phyloP scores from a whole-genome alignment of 371 early-diverging fungal genomes.

The Dentiscutata heterogama region DNA sequence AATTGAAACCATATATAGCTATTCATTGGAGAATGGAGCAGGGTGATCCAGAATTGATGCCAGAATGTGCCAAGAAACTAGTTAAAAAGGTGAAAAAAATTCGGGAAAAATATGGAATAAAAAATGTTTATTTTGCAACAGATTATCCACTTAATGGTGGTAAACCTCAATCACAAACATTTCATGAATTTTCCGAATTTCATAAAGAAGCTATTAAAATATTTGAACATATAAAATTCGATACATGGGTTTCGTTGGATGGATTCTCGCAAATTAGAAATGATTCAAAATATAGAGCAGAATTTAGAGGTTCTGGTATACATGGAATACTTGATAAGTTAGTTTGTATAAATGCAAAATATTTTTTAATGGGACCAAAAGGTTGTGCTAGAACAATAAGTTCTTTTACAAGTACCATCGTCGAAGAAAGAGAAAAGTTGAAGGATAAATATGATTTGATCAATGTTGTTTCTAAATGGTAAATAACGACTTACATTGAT shows the following conservation, averaged over 20 bases:
- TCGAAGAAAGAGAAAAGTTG: not conserved
- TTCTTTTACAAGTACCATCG: slow-evolving; percentile 4
- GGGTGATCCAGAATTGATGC: slow-evolving; percentile 2
- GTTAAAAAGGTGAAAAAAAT: not conserved
- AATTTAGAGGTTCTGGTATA: slow-evolving; percentile 20
- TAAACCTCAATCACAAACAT: slow-evolving; percentile 6
- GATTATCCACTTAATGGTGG: slow-evolving; percentile 33
- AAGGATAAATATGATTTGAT: not conserved
- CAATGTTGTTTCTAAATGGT: not conserved
- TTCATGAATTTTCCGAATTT: not conserved
- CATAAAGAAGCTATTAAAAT: slow-evolving; percentile 41
- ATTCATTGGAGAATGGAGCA: slow-evolving; percentile 49
- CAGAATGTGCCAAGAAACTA: slow-evolving; percentile 22
- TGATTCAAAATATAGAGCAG: not conserved
- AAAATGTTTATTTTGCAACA: slow-evolving; percentile 46
- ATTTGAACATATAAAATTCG: not conserved
- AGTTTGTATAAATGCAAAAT: slow-evolving; percentile 33
- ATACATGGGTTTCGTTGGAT: slow-evolving; percentile 16
- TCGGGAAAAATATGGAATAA: not conserved
- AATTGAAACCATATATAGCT: slow-evolving; percentile 35
- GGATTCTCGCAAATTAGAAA: not conserved
- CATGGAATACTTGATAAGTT: slow-evolving; percentile 47
- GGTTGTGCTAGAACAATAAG: slow-evolving; percentile 4
- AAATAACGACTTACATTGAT: no score
- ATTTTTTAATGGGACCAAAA: slow-evolving; percentile 26